A percentile compares a stretch with the other conserved stretches of the same genome.
Evolutionary conservation across 2,329 filamentous ascomycete species (phyloP).

Genomic region (Fusarium subglutinans): DNA sequence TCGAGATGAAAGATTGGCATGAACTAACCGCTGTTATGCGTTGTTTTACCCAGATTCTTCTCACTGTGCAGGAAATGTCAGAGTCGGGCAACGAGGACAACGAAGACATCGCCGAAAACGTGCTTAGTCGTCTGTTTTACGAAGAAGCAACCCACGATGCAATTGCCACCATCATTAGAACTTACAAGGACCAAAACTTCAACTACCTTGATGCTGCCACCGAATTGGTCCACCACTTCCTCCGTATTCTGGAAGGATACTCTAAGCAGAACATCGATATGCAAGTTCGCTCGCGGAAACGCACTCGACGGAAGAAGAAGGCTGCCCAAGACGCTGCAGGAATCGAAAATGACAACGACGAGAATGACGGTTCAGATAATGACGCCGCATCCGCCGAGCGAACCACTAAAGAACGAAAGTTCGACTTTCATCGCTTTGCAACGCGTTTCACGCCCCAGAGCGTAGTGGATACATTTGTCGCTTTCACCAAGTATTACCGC

Average conservation of each 20-base stretch:
- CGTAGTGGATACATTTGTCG: conserved; percentile 88
- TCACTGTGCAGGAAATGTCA: conserved; percentile 93
- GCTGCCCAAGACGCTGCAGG: conserved; percentile 54
- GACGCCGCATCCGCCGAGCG: conserved; percentile 77
- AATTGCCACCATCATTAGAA: conserved; percentile 79
- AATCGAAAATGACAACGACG: conserved; percentile 62
- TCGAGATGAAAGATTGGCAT: conserved; percentile 87
- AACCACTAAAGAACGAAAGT: conserved; percentile 84
- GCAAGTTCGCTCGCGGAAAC: conserved; percentile 85
- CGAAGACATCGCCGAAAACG: conserved; percentile 97
- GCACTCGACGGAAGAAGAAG: conserved; percentile 78
- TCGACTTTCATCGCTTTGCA: conserved; percentile 88
- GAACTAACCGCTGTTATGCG: conserved; percentile 89
- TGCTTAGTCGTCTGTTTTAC: conserved; percentile 96
- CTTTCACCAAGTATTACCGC: conserved; percentile 80
- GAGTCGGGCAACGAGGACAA: conserved; percentile 88
- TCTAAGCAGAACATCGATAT: conserved; percentile 95
- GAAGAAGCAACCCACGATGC: conserved; percentile 94
- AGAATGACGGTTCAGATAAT: conserved; percentile 75
- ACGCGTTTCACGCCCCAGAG: conserved; percentile 83
- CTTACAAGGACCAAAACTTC: conserved; percentile 94
- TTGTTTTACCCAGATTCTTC: conserved; percentile 92
- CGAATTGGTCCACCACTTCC: conserved; percentile 89
- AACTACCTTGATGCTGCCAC: conserved; percentile 93
- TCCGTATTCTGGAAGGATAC: conserved; percentile 91